A percentile compares a stretch with the other conserved stretches of the same genome.
phyloP scores from a whole-genome alignment of 2,329 filamentous ascomycete genomes.

The Hymenoscyphus fructigenus region DNA sequence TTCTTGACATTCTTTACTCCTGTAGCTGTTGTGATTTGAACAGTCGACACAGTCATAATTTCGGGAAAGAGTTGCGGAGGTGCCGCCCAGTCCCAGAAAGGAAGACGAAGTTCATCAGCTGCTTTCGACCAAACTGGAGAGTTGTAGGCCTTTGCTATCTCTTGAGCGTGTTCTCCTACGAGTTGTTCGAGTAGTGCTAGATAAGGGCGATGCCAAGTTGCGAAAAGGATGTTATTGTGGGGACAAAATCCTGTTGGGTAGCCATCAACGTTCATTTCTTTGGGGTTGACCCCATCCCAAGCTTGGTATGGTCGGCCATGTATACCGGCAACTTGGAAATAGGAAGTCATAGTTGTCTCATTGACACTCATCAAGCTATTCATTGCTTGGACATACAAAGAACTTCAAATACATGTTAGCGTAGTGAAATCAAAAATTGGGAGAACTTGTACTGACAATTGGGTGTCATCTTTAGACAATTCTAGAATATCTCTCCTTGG shows the following conservation, averaged over 20 bases:
- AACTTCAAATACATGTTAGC: constrained; percentile 5
- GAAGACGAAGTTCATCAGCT: constrained; percentile 41
- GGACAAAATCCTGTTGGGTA: constrained; percentile 57
- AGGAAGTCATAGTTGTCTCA: constrained; percentile 15
- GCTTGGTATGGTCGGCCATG: constrained; percentile 17
- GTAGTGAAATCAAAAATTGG: not conserved
- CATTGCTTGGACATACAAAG: constrained; percentile 17
- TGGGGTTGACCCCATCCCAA: constrained; percentile 15
- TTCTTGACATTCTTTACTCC: constrained; percentile 41
- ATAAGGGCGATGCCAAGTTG: constrained; percentile 53
- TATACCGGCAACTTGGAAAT: constrained; percentile 20
- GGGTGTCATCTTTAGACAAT: constrained; percentile 3
- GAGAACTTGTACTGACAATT: not conserved
- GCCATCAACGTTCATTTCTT: not conserved
- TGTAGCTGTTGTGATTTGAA: constrained; percentile 31
- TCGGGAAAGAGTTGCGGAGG: constrained; percentile 42
- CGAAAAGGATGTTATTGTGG: constrained; percentile 64
- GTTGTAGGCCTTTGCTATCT: constrained; percentile 40
- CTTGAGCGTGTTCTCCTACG: constrained; percentile 46
- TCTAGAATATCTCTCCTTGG: constrained; percentile 9
- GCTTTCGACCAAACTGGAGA: constrained; percentile 41
- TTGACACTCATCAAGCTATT: constrained; percentile 11
- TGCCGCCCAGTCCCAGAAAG: constrained; percentile 48
- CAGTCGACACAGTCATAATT: constrained; percentile 31
- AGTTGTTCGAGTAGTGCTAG: constrained; percentile 55